Evolutionary conservation across 1,284 basidiomycete genomes (phyloP), one percentile per base, ranked within the genome.

Genomic region (Butyriboletus appendiculatus): DNA sequence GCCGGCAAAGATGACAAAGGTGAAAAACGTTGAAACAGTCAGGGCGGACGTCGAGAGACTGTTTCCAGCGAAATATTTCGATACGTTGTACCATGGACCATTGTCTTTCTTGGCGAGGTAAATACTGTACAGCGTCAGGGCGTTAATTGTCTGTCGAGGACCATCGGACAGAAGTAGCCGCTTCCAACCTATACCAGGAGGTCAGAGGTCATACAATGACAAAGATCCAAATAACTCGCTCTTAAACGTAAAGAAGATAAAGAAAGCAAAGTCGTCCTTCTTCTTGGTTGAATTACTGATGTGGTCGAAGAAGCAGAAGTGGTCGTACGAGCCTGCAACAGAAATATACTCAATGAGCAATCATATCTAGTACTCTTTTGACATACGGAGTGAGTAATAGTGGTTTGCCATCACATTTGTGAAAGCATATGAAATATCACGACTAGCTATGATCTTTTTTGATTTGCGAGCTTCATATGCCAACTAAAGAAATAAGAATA

Each of bases 191-290:
- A 43, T 35, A 20, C 5, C 61, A 37, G 30, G 32, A 42, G 14
- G 55, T 53, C 37, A 63, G 53, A 43, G 30, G 39, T 60, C 54
- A 52, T 59, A 37, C 43, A 32, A 33, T 46, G 24, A 48, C 41
- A 49, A 30, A 50, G 53, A 55, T 26, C 18, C 22, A 45, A 40
- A 9, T 9, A 8, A 76, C 85, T 48, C 55, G 92, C 94, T 94
- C 79, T 99, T 99, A 84, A 99, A 99, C 1, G 92, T 92, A 76
- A 99, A 99, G 84, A 98, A 99, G 71, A 98, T 86, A 74, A 98
- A 99, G 81, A 99, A 98, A 45, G 96, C 94, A 73, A 98, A 94
- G 67, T 97, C 94, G 72, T 99, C 96, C 72, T 90, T 95, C 63
- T 87, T 88, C 81, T 97, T 98, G 32, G 94, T 96, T 33, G 96